A percentile compares a stretch with the other conserved stretches of the same genome.
Evolutionary conservation across 1,284 basidiomycete genomes (phyloP).

Genomic region (Cutaneotrichosporon dermatis): DNA sequence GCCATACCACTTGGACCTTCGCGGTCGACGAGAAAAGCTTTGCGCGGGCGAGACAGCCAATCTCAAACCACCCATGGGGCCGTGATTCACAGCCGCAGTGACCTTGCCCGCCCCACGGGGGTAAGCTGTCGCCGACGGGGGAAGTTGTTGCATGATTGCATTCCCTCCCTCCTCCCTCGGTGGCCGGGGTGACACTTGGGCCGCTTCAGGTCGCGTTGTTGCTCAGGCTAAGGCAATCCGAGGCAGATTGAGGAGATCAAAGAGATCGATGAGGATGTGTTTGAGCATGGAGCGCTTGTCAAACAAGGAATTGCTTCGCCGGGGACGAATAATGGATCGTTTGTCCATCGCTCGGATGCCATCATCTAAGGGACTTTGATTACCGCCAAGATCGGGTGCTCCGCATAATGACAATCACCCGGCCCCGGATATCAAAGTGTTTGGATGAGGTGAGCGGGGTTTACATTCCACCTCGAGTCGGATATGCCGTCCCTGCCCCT

Average conservation of each 20-base stretch:
- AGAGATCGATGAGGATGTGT: not conserved
- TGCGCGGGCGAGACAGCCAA: not conserved
- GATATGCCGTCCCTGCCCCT: no score
- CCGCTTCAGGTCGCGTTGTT: not conserved
- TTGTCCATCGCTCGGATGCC: not conserved
- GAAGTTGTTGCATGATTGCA: no score
- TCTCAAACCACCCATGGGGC: not conserved
- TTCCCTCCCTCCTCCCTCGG: not conserved
- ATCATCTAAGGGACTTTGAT: no score
- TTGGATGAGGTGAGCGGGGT: no score
- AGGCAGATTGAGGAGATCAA: not conserved
- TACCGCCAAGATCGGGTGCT: not conserved
- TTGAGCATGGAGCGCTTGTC: no score
- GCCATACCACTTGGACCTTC: not conserved
- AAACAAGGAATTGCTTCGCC: not conserved
- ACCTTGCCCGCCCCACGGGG: not conserved
- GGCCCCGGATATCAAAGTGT: not conserved
- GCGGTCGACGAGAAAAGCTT: not conserved
- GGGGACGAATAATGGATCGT: not conserved
- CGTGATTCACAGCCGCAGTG: not conserved
- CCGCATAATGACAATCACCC: not conserved
- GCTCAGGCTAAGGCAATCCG: not conserved
- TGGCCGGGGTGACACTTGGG: not conserved
- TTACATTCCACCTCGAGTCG: no score
- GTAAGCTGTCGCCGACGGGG: not conserved